Percentiles rank a stretch among this genome's conserved stretches.
phyloP scores from a whole-genome alignment of 2,329 filamentous ascomycete genomes.

The Parafenestella ontariensis region DNA sequence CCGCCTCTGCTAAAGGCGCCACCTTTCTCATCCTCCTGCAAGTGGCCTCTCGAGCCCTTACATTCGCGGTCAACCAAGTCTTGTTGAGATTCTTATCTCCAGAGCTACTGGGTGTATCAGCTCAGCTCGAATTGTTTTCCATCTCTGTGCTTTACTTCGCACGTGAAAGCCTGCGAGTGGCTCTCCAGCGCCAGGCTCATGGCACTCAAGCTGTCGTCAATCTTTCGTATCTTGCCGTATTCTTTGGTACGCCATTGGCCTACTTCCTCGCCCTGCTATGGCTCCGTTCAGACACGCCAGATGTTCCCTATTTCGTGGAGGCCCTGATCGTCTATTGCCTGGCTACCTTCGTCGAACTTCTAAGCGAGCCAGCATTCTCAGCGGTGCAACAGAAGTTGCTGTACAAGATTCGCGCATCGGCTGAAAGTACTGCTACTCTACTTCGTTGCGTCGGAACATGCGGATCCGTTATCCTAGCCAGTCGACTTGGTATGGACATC shows the following conservation, averaged over 20 bases:
- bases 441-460: slow-evolving; percentile 79
- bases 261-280: slow-evolving; percentile 72
- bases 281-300: slow-evolving; percentile 59
- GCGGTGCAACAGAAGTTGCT: slow-evolving; percentile 81
- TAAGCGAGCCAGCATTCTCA: slow-evolving; percentile 88
- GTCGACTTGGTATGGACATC: slow-evolving; percentile 59
- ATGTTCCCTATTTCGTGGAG: slow-evolving; percentile 69
- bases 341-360: slow-evolving; percentile 74
- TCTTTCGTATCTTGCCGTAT: slow-evolving; percentile 79
- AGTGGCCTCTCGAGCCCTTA: slow-evolving; percentile 83
- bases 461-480: slow-evolving; percentile 70
- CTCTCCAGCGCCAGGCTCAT: slow-evolving; percentile 77
- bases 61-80: slow-evolving; percentile 90
- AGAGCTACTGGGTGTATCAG: slow-evolving; percentile 80
- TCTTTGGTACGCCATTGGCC: slow-evolving; percentile 71
- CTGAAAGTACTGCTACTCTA: slow-evolving; percentile 84
- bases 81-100: slow-evolving; percentile 89
- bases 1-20: slow-evolving; percentile 71
- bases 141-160: slow-evolving; percentile 95
- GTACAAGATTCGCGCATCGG: slow-evolving; percentile 79
- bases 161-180: slow-evolving; percentile 88
- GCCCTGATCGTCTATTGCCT: slow-evolving; percentile 63
- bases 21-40: slow-evolving; percentile 89
- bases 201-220: slow-evolving; percentile 81
- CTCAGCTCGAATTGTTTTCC: slow-evolving; percentile 92